Percentiles rank a stretch among this genome's conserved stretches.
These are phyloP conservation scores for Lenwebbia sp. DNA, from an alignment of 345 rosid species.

Conservation along the genomic window DNA sequence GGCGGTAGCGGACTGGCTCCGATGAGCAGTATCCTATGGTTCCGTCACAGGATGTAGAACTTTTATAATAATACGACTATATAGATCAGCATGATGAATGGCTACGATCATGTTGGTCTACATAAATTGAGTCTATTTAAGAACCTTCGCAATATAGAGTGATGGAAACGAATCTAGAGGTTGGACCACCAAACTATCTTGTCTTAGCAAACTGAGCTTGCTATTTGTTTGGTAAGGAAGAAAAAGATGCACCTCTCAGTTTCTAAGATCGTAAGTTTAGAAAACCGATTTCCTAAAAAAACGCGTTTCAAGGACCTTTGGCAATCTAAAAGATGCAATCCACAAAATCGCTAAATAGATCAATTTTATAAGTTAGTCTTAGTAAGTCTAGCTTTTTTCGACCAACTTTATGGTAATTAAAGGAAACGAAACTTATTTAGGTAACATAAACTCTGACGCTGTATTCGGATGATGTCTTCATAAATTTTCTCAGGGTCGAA, in stretches of 20 bases:
- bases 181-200: not conserved
- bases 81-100: too few species aligned
- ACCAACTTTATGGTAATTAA: not conserved
- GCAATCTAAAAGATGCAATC: not conserved
- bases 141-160: not conserved
- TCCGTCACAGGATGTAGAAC: rapidly evolving
- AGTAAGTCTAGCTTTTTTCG: not conserved
- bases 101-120: too few species aligned
- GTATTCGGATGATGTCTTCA: not conserved
- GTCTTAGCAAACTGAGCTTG: not conserved
- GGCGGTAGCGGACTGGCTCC: rapidly evolving
- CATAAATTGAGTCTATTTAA: too few species aligned
- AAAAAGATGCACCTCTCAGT: not conserved
- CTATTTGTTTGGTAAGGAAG: not conserved
- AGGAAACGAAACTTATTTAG: not conserved
- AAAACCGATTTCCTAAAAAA: not conserved
- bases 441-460: not conserved
- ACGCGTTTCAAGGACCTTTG: not conserved
- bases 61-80: too few species aligned
- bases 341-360: not conserved
- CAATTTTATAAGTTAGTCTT: rapidly evolving
- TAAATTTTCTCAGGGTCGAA: not conserved
- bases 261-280: not conserved
- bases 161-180: too few species aligned
- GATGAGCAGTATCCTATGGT: not conserved